Conservation (phyloP, 176 grass and related monocot genomes). For the Musa troglodytarum region DNA sequence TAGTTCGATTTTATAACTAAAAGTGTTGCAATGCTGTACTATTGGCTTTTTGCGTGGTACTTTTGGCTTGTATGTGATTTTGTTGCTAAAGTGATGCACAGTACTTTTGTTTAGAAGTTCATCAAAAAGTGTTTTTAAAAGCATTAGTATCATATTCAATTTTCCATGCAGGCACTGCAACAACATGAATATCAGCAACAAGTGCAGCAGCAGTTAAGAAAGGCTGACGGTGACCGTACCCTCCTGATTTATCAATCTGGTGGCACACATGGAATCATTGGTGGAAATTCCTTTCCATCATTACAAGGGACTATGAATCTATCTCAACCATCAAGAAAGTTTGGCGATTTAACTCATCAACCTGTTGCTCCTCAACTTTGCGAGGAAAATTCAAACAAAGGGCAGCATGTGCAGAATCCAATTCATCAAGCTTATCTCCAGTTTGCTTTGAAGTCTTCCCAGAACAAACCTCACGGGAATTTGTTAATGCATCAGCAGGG, state of each 20-base stretch:
- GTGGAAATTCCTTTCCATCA: constrained; percentile 34
- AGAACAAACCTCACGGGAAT: constrained; percentile 64
- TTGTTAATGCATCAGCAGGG: constrained; percentile 56
- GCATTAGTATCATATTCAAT: too few relatives aligned
- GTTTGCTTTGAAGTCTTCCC: constrained; percentile 48
- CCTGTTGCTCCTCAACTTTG: constrained; percentile 28
- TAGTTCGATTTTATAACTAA: too few relatives aligned
- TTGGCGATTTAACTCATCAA: constrained; percentile 13
- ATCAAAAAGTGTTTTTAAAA: too few relatives aligned
- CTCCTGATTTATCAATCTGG: constrained; percentile 28
- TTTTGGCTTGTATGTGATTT: too few relatives aligned
- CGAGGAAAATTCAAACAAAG: constrained; percentile 25
- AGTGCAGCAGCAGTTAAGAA: constrained; percentile 28
- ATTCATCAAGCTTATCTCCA: constrained; percentile 75
- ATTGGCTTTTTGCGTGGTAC: too few relatives aligned
- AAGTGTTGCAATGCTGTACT: too few relatives aligned
- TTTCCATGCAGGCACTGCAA: constrained; percentile 9
- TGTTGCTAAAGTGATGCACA: too few relatives aligned
- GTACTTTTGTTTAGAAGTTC: too few relatives aligned
- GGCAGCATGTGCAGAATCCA: constrained; percentile 25
- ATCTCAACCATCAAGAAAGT: constrained; percentile 41
- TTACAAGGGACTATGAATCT: constrained; percentile 17
- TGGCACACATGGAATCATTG: constrained; percentile 38
- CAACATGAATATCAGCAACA: constrained; percentile 27
- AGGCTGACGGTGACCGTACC: constrained; percentile 12